These are phyloP conservation scores for Stephania yunnanensis DNA, from an alignment of 164 flowering plant genomes.

Conservation along the genomic window DNA sequence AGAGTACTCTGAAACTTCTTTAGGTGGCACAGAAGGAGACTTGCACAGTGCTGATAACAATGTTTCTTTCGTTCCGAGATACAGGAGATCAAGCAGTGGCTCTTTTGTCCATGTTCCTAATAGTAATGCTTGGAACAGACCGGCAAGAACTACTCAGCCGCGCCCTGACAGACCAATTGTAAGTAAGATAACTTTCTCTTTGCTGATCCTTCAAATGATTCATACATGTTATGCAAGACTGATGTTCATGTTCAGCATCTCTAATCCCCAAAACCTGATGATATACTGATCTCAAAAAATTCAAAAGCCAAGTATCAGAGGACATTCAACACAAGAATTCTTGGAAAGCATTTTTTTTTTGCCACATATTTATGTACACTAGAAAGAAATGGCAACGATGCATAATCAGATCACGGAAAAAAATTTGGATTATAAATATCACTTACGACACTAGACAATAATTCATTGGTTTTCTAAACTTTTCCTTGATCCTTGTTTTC, in stretches of 20 bases:
- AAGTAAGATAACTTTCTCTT: not conserved
- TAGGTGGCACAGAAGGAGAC: not conserved
- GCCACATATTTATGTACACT: not conserved
- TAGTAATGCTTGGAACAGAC: not conserved
- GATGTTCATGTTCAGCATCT: not conserved
- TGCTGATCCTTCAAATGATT: not conserved
- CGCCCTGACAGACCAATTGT: conserved; percentile 10
- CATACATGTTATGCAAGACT: not conserved
- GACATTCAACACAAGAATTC: not conserved
- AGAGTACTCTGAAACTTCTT: not conserved
- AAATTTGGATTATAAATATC: not conserved
- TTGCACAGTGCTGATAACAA: not conserved
- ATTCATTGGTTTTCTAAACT: too few species aligned
- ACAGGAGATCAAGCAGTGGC: not conserved
- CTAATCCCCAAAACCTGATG: not conserved
- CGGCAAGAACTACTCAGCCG: not conserved
- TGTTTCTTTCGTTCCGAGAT: not conserved
- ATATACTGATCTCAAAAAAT: not conserved
- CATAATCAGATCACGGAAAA: not conserved
- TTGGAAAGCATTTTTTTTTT: not conserved
- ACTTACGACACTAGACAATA: not conserved
- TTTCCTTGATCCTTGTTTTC: too few species aligned
- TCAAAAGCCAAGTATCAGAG: not conserved
- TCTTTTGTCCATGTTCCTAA: not conserved
- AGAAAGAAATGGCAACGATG: not conserved